These are phyloP conservation scores for Phytophthora parvispora DNA, from an alignment of 352 stramenopile genomes.

Conservation along the genomic window DNA sequence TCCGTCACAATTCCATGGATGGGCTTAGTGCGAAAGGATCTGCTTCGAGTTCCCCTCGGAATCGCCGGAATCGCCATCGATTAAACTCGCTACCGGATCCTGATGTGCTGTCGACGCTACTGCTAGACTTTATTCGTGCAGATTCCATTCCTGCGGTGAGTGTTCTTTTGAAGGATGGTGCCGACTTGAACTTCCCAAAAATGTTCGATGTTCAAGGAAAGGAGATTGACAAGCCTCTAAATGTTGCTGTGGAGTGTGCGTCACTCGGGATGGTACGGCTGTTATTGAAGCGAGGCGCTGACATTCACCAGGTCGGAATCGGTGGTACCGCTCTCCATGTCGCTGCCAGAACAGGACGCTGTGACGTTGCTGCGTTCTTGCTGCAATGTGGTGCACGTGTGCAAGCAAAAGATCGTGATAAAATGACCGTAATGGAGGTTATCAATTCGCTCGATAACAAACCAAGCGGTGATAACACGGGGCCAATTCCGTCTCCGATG, in stretches of 20 bases:
- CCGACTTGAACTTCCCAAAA: conserved; percentile 71
- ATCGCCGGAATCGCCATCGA: conserved; percentile 37
- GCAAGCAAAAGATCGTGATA: conserved; percentile 56
- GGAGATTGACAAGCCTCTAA: conserved; percentile 76
- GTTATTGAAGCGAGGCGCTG: conserved; percentile 79
- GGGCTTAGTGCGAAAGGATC: not conserved
- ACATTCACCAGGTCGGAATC: conserved; percentile 66
- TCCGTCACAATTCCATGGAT: conserved; percentile 14
- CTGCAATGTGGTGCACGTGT: conserved; percentile 81
- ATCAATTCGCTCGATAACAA: conserved; percentile 31
- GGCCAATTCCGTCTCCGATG: conserved; percentile 44
- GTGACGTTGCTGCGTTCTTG: conserved; percentile 80
- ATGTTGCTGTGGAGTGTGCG: conserved; percentile 65
- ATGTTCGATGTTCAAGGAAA: conserved; percentile 54
- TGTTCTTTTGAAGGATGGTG: conserved; percentile 79
- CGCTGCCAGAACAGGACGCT: conserved; percentile 66
- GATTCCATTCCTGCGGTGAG: conserved; percentile 81
- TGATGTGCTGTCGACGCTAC: conserved; percentile 64
- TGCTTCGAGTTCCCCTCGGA: conserved; percentile 8
- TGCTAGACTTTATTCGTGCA: conserved; percentile 80
- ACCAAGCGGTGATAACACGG: conserved; percentile 1
- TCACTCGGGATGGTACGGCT: conserved; percentile 84
- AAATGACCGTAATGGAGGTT: conserved; percentile 60
- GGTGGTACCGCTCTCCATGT: conserved; percentile 76
- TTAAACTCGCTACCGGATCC: conserved; percentile 70